phyloP scores from a whole-genome alignment of 225 moss, liverwort and hornwort genomes.

The Marchantia polymorpha region DNA sequence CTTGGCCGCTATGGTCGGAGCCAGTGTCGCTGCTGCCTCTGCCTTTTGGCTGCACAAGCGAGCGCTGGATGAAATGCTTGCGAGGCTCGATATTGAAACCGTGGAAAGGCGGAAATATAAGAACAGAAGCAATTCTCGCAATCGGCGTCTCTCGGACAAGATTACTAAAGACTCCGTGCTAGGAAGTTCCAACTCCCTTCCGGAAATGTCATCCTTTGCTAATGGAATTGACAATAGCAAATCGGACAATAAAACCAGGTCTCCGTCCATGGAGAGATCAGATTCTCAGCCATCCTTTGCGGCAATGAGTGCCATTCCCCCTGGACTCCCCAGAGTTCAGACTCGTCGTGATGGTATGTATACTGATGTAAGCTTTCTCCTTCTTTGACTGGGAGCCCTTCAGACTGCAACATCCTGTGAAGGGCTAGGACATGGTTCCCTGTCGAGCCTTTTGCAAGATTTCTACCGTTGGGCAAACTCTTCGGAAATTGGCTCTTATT shows the following conservation, averaged over 20 bases:
- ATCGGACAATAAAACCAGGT: slow-evolving; percentile 24
- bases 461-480: not conserved
- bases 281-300: slow-evolving; percentile 43
- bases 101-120: slow-evolving; percentile 38
- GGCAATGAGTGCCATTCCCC: slow-evolving; percentile 48
- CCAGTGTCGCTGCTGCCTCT: slow-evolving; percentile 56
- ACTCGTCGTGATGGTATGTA: slow-evolving; percentile 54
- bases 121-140: slow-evolving; percentile 23
- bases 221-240: slow-evolving; percentile 44
- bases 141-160: slow-evolving; percentile 26
- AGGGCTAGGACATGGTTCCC: not conserved
- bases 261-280: slow-evolving; percentile 31
- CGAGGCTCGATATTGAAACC: slow-evolving; percentile 53
- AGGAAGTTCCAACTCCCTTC: slow-evolving; percentile 38
- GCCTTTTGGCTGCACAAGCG: slow-evolving; percentile 68
- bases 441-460: not conserved
- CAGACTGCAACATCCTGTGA: not conserved
- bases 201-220: slow-evolving; percentile 41
- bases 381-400: not conserved
- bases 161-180: slow-evolving; percentile 21
- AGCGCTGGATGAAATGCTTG: slow-evolving; percentile 57
- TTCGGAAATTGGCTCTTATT: not conserved
- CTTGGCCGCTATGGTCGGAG: slow-evolving; percentile 65
- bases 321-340: slow-evolving; percentile 70
- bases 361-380: not conserved